Evolutionary conservation across 75 land plant species (phyloP).

Genomic region (Ceratopteris richardii): DNA sequence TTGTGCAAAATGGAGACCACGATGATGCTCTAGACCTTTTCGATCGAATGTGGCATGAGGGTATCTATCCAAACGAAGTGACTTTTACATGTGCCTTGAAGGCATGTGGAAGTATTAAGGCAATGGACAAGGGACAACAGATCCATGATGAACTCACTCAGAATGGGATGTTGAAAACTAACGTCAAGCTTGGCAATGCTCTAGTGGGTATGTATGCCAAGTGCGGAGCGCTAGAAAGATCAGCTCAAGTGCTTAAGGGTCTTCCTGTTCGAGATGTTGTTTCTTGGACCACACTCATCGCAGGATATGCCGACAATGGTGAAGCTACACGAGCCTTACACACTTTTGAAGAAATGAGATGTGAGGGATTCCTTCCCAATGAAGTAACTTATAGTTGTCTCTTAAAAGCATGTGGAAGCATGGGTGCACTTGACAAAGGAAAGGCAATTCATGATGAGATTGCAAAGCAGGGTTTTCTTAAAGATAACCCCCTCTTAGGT

Average conservation of each 20-base stretch:
- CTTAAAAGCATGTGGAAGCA: conserved; percentile 27
- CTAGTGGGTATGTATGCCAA: conserved; percentile 37
- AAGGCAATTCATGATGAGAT: conserved; percentile 28
- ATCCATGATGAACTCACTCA: conserved; percentile 33
- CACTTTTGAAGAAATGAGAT: conserved; percentile 27
- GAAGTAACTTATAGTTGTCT: conserved; percentile 37
- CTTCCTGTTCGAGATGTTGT: conserved; percentile 24
- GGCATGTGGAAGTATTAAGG: conserved; percentile 30
- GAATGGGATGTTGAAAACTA: conserved; percentile 20
- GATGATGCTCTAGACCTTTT: conserved; percentile 29
- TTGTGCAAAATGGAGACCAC: conserved; percentile 19
- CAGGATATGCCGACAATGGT: conserved; percentile 26
- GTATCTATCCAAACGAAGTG: conserved; percentile 25
- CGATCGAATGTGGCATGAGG: conserved; percentile 25
- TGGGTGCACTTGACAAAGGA: conserved; percentile 16
- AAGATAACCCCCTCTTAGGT: background rate
- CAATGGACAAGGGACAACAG: conserved; percentile 28
- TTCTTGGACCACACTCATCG: conserved; percentile 45
- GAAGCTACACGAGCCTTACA: conserved; percentile 16
- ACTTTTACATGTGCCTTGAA: conserved; percentile 29
- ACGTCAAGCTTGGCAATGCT: conserved; percentile 36
- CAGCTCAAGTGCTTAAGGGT: conserved; percentile 29
- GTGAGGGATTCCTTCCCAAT: conserved; percentile 23
- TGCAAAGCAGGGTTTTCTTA: background rate
- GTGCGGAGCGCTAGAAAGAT: conserved; percentile 20